These are phyloP conservation scores for Clonostachys byssicola DNA, from an alignment of 2,329 filamentous ascomycete species.

Conservation along the genomic window DNA sequence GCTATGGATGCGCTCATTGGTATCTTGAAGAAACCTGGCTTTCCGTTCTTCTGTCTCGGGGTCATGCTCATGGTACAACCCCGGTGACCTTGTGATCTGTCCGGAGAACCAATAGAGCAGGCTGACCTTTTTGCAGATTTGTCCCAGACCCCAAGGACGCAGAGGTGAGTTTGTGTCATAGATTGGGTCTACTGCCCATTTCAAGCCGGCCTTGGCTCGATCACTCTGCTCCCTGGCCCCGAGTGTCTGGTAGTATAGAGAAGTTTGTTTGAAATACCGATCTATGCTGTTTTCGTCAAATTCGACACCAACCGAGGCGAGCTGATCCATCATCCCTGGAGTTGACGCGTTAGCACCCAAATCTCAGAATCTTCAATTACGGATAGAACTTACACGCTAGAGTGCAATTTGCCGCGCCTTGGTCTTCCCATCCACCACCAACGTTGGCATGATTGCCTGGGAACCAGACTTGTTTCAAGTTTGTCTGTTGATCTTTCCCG, in stretches of 20 bases:
- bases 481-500: neutral
- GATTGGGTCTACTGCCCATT: conserved; percentile 44
- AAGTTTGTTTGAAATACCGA: conserved; percentile 29
- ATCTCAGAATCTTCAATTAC: neutral
- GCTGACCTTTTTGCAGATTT: conserved; percentile 31
- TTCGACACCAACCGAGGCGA: conserved; percentile 45
- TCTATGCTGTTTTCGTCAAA: conserved; percentile 36
- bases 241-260: conserved; percentile 20
- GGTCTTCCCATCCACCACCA: conserved; percentile 1
- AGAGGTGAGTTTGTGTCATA: conserved; percentile 40
- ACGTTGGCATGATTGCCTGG: conserved; percentile 2
- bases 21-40: conserved; percentile 38
- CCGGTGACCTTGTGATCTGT: conserved; percentile 37
- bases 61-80: conserved; percentile 40
- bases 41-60: conserved; percentile 27
- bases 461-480: conserved; percentile 1
- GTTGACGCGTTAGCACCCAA: no score
- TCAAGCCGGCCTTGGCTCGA: conserved; percentile 6
- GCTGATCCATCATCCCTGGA: conserved; percentile 29
- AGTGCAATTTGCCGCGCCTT: conserved; percentile 1
- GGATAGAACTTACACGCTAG: neutral
- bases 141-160: conserved; percentile 42
- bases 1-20: conserved; percentile 51
- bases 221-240: conserved; percentile 1
- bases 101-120: conserved; percentile 39